Base-by-base conservation (phyloP, 441 rosid genomes). In the Sinapis alba region DNA sequence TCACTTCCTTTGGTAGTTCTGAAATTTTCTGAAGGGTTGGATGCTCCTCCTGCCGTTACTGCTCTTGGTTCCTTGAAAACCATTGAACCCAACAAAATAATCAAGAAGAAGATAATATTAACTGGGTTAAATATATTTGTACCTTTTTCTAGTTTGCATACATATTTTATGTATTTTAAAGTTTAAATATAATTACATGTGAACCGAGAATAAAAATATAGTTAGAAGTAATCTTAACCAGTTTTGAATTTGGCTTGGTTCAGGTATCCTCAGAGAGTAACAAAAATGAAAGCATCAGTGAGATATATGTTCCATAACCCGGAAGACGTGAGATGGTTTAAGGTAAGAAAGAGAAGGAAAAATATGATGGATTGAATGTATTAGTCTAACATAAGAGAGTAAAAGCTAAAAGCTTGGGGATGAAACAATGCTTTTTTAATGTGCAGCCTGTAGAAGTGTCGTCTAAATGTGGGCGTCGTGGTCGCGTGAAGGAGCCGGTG, bases 311-410 rank as follows among this genome's bases (percentile, higher is more conserved):
- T 93, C 80, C 97, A 93, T 75, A 90, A 79, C 71, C 98, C 97
- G 18, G 98, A 91, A 79, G 98, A 96, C 32, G 99, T 96, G 67
- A 89, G 83, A 86, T 93, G 98, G 98, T 96, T 91, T 81, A 96
- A 96, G 96, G 99, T 95, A 78, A 58, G 75, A 60, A 51, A 34
- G 68, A 68, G 18, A 43, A 43, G 51, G 18, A 43, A 43, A 43
- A n/a, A 43, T n/a, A 34, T 18, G 9, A 7, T 18, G 11, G 56
- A 16, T 7, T 50, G 56, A 53, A 7, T 20, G 6, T 53, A 1
- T 19, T 19, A 8, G 4, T 24, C 8, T 60, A 6, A 4, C 16
- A 7, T 24, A 67, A 12, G n/a, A 13, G 38, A 34, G 54, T 18
- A 7, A 61, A 61, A 23, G 62, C 56, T 53, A 34, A 74, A 34